Evolutionary conservation across 2,329 filamentous ascomycete species (phyloP).

Genomic region (Cladorrhinum sp.): DNA sequence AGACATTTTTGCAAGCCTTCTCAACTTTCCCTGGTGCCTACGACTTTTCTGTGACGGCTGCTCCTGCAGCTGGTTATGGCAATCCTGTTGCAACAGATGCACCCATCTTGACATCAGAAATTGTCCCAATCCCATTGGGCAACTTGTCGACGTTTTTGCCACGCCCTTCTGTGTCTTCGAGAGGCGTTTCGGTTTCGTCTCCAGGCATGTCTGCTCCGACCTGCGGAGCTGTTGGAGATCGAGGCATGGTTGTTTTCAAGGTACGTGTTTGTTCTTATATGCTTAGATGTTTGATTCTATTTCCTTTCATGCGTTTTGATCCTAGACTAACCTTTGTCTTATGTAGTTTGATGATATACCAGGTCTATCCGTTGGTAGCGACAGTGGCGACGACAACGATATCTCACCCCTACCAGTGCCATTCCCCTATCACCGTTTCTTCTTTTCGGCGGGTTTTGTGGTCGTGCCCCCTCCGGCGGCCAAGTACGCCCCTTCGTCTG

Average conservation of each 20-base stretch:
- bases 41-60: constrained; percentile 1
- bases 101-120: too few species aligned
- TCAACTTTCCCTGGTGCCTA: constrained; percentile 14
- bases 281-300: not conserved
- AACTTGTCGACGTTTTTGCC: not conserved
- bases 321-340: not conserved
- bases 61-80: constrained; percentile 7
- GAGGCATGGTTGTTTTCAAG: constrained; percentile 15
- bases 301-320: too few species aligned
- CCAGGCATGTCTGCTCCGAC: not conserved
- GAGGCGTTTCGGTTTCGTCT: not conserved
- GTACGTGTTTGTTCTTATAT: constrained; percentile 4
- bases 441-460: constrained; percentile 19
- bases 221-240: constrained; percentile 18
- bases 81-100: not conserved
- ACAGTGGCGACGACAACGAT: constrained; percentile 3
- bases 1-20: constrained; percentile 13
- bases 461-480: constrained; percentile 3
- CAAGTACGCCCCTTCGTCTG: constrained; percentile 25
- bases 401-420: constrained; percentile 18
- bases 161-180: not conserved
- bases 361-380: not conserved
- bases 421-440: constrained; percentile 24
- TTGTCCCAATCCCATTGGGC: not conserved
- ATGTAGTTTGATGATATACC: constrained; percentile 25